Evolutionary conservation across 2,329 filamentous ascomycete genomes (phyloP).

Genomic region (Colletotrichum sp.): DNA sequence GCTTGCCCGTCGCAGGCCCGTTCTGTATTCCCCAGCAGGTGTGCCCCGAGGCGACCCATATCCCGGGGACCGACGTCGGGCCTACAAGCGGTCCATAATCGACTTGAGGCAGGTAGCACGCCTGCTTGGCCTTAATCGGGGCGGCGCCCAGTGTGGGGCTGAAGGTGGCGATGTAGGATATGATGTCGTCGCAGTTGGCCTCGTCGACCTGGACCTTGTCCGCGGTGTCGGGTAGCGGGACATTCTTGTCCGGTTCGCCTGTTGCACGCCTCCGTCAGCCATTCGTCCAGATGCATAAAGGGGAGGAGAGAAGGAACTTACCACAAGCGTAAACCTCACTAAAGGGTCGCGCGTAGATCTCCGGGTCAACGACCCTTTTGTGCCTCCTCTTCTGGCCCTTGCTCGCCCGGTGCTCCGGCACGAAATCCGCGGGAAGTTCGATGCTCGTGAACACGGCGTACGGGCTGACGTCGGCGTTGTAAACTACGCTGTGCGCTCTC

Average conservation of each 20-base stretch:
- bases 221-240: slow-evolving; percentile 77
- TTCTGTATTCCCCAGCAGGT: slow-evolving; percentile 99
- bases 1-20: slow-evolving; percentile 82
- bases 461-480: slow-evolving; percentile 68
- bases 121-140: slow-evolving; percentile 77
- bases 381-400: slow-evolving; percentile 57
- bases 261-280: background rate
- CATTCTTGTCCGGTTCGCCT: slow-evolving; percentile 77
- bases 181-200: slow-evolving; percentile 81
- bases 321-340: slow-evolving; percentile 94
- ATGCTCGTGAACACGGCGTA: slow-evolving; percentile 91
- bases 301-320: slow-evolving; percentile 31
- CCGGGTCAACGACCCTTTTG: slow-evolving; percentile 75
- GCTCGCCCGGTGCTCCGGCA: slow-evolving; percentile 52
- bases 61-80: slow-evolving; percentile 70
- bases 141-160: slow-evolving; percentile 70
- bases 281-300: background rate
- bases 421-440: slow-evolving; percentile 69
- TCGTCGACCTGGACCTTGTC: slow-evolving; percentile 80
- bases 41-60: slow-evolving; percentile 87
- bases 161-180: slow-evolving; percentile 76
- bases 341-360: slow-evolving; percentile 91
- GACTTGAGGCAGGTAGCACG: slow-evolving; percentile 90
- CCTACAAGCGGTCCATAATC: slow-evolving; percentile 78
- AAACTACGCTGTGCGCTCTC: slow-evolving; percentile 70